Evolutionary conservation across 306 rosid species (phyloP).

Genomic region (Calophaca sinica): DNA sequence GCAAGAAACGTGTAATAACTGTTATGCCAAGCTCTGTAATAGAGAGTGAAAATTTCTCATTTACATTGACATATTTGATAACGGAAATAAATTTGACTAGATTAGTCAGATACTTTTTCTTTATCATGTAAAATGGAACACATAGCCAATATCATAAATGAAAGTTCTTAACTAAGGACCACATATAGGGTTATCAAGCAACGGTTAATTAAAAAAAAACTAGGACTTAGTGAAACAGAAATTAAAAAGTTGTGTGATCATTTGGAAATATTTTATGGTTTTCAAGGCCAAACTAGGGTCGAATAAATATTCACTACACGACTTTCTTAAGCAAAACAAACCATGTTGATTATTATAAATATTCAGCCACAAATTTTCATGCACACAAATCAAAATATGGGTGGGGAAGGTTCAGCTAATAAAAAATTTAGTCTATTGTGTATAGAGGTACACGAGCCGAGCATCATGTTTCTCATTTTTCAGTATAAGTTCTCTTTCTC

Average conservation of each 20-base stretch:
- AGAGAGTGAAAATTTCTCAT: neutral
- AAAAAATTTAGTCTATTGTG: too few relatives aligned
- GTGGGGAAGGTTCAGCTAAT: too few relatives aligned
- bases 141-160: neutral
- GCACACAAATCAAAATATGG: too few relatives aligned
- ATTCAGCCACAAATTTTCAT: too few relatives aligned
- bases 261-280: constrained; percentile 4
- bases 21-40: neutral
- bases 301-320: neutral
- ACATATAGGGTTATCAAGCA: neutral
- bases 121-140: constrained; percentile 17
- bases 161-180: neutral
- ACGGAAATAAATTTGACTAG: neutral
- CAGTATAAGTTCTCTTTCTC: constrained; percentile 26
- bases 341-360: constrained; percentile 12
- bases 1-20: neutral
- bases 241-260: neutral
- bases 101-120: constrained; percentile 18
- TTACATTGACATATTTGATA: neutral
- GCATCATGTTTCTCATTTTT: too few relatives aligned
- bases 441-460: too few relatives aligned
- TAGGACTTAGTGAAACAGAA: neutral
- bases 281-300: neutral
- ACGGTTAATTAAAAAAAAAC: too few relatives aligned
- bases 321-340: neutral